Conservation (phyloP, 768 basidiomycete species). For the Neoboletus subvelutipes region DNA sequence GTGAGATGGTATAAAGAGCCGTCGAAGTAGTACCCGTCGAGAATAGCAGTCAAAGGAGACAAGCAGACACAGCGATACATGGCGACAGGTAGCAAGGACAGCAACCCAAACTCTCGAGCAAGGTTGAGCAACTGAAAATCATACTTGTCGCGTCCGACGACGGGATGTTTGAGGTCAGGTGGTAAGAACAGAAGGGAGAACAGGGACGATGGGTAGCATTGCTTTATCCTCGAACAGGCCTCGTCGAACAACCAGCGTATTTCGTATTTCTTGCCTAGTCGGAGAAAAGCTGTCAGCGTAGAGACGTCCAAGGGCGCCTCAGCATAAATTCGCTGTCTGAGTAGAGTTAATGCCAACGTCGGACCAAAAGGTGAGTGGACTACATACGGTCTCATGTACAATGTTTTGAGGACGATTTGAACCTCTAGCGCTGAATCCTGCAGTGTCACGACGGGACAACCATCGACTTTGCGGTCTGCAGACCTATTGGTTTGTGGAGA, state of each 20-base stretch:
- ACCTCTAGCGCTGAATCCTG: slow-evolving; percentile 21
- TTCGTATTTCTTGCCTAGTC: slow-evolving; percentile 26
- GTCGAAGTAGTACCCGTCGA: slow-evolving; percentile 25
- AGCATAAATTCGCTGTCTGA: slow-evolving; percentile 22
- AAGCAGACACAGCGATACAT: slow-evolving; percentile 25
- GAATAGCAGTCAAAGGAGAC: slow-evolving; percentile 21
- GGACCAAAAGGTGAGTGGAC: not conserved
- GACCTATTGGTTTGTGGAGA: slow-evolving; percentile 9
- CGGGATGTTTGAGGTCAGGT: slow-evolving; percentile 19
- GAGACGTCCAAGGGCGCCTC: slow-evolving; percentile 22
- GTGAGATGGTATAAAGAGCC: slow-evolving; percentile 18
- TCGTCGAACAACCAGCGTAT: slow-evolving; percentile 25
- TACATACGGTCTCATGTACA: slow-evolving; percentile 26
- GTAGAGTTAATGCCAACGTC: slow-evolving; percentile 3
- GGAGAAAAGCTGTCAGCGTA: slow-evolving; percentile 23
- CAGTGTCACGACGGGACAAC: slow-evolving; percentile 23
- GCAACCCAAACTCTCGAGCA: slow-evolving; percentile 22
- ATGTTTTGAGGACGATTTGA: slow-evolving; percentile 27
- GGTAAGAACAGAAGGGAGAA: slow-evolving; percentile 27
- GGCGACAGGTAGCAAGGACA: slow-evolving; percentile 24
- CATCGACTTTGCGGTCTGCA: slow-evolving; percentile 18
- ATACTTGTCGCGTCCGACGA: slow-evolving; percentile 24
- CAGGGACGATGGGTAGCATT: slow-evolving; percentile 26
- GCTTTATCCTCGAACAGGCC: slow-evolving; percentile 19
- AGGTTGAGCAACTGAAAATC: slow-evolving; percentile 28